These are phyloP conservation scores for Sporothrix curviconia DNA, from an alignment of 2,329 filamentous ascomycete species.

Conservation along the genomic window DNA sequence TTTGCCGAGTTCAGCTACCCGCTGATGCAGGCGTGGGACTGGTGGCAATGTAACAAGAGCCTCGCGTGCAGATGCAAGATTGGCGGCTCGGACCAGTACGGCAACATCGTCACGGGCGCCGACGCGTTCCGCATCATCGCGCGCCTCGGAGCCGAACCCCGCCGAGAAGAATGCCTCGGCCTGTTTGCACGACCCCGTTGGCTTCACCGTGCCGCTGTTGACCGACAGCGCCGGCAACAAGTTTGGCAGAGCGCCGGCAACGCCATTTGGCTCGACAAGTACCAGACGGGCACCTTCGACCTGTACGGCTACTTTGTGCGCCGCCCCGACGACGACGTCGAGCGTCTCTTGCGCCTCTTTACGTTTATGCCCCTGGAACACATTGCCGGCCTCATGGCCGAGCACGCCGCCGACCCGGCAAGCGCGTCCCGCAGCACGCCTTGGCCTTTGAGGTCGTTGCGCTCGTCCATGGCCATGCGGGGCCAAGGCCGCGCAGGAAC, in stretches of 20 bases:
- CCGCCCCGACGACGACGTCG: constrained; percentile 73
- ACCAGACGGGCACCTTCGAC: constrained; percentile 75
- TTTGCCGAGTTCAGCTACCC: constrained; percentile 92
- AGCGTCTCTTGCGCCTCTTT: constrained; percentile 77
- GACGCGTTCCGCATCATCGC: constrained; percentile 74
- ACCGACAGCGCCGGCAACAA: constrained; percentile 82
- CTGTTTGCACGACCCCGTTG: constrained; percentile 57
- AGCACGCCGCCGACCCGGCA: constrained; percentile 60
- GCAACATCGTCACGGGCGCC: constrained; percentile 88
- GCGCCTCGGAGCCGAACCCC: constrained; percentile 46
- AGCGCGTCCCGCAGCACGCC: constrained; percentile 72
- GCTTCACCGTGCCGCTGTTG: constrained; percentile 84
- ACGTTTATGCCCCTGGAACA: constrained; percentile 71
- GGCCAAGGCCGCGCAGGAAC: constrained; percentile 55
- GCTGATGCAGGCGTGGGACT: constrained; percentile 91
- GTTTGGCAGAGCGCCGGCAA: constrained; percentile 90
- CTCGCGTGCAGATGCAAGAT: constrained; percentile 76
- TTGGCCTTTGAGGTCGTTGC: constrained; percentile 77
- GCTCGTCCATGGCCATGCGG: constrained; percentile 65
- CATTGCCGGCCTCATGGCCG: constrained; percentile 61
- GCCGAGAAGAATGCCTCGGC: constrained; percentile 32
- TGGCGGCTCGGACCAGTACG: constrained; percentile 91
- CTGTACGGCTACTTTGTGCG: constrained; percentile 87
- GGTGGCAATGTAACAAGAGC: constrained; percentile 75
- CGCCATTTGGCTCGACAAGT: constrained; percentile 82